phyloP scores from a whole-genome alignment of 176 grass and related monocot genomes.

The Chrysopogon serrulatus region DNA sequence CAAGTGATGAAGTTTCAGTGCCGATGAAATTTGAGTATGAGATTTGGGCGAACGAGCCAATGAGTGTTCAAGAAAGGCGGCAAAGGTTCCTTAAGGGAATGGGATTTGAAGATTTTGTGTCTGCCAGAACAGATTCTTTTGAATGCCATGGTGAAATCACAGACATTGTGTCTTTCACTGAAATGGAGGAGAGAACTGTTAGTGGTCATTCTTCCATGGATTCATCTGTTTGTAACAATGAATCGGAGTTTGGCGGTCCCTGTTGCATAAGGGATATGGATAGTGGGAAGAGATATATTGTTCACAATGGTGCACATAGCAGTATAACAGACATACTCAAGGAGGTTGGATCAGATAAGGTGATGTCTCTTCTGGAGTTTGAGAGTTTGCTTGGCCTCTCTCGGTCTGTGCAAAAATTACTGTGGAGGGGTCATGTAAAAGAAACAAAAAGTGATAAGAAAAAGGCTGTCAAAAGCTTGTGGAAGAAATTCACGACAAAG shows the following conservation, averaged over 20 bases:
- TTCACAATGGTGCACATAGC: constrained; percentile 17
- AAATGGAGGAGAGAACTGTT: constrained; percentile 37
- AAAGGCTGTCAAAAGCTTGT: constrained; percentile 46
- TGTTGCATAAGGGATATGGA: constrained; percentile 52
- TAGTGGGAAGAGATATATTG: constrained; percentile 34
- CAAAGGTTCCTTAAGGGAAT: constrained; percentile 58
- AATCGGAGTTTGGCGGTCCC: not conserved
- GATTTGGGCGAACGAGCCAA: constrained; percentile 45
- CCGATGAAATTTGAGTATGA: constrained; percentile 37
- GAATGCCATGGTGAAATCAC: constrained; percentile 22
- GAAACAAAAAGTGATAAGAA: constrained; percentile 16
- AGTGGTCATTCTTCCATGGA: constrained; percentile 9
- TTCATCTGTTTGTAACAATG: constrained; percentile 24
- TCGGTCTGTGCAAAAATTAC: constrained; percentile 30
- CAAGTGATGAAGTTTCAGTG: constrained; percentile 23
- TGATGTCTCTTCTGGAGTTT: constrained; percentile 59
- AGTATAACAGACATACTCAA: constrained; percentile 44
- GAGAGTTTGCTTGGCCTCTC: constrained; percentile 55
- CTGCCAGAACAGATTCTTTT: constrained; percentile 10
- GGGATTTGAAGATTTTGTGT: constrained; percentile 48
- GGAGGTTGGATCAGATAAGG: constrained; percentile 59
- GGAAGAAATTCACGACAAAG: constrained; percentile 53
- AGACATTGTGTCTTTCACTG: not conserved
- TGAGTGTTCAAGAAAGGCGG: constrained; percentile 74
- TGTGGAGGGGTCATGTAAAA: constrained; percentile 18